Percentiles rank a stretch among this genome's conserved stretches.
Evolutionary conservation across 352 stramenopile genomes (phyloP).

Genomic region (Phytophthora hibernalis): DNA sequence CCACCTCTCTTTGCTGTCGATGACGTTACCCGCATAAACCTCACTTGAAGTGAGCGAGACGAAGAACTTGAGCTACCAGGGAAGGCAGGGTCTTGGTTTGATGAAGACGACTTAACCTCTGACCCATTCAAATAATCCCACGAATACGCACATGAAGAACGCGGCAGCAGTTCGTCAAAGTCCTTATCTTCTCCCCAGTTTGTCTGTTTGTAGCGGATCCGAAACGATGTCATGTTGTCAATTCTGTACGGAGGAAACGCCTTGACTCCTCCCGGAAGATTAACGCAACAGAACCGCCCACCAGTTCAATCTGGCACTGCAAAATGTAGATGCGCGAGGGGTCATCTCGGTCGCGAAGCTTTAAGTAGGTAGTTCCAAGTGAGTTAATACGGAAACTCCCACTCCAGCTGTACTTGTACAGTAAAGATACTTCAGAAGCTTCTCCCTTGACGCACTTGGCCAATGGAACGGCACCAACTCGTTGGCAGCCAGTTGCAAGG

Average conservation of each 20-base stretch:
- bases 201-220: constrained; percentile 87
- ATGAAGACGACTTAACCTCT: constrained; percentile 63
- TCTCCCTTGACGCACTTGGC: constrained; percentile 76
- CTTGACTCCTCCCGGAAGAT: constrained; percentile 88
- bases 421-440: constrained; percentile 86
- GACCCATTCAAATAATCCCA: constrained; percentile 85
- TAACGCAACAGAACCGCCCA: constrained; percentile 85
- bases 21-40: constrained; percentile 89
- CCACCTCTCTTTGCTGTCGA: constrained; percentile 57
- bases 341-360: constrained; percentile 77
- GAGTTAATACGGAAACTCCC: constrained; percentile 89
- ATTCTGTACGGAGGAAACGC: constrained; percentile 91
- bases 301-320: constrained; percentile 87
- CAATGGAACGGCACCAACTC: constrained; percentile 88
- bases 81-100: constrained; percentile 75
- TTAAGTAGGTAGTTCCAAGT: constrained; percentile 87
- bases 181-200: constrained; percentile 75
- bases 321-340: constrained; percentile 88
- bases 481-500: constrained; percentile 73
- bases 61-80: constrained; percentile 59
- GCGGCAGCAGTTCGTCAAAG: constrained; percentile 80
- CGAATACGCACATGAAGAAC: constrained; percentile 83
- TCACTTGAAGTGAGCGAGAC: constrained; percentile 80
- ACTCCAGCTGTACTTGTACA: constrained; percentile 86
- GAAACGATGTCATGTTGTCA: constrained; percentile 92